These are phyloP conservation scores for Casaregolazyma suthepensis DNA, from an alignment of 1,139 yeast genomes.

Conservation along the genomic window DNA sequence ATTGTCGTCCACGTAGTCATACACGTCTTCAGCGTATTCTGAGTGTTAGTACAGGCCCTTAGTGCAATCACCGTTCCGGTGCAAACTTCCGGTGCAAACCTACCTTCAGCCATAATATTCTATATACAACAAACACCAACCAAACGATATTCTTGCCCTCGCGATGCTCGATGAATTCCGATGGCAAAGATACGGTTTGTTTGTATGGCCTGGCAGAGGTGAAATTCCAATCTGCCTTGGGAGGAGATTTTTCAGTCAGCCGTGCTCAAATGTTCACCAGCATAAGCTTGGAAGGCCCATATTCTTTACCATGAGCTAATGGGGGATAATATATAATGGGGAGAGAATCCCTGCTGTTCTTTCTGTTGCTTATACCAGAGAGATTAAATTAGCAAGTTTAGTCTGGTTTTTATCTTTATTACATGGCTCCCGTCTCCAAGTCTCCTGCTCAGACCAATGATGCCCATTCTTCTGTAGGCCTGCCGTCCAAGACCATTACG, in stretches of 20 bases:
- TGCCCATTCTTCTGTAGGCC: neutral
- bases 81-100: neutral
- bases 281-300: neutral
- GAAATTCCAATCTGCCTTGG: neutral
- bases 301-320: neutral
- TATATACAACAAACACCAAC: neutral
- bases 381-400: neutral
- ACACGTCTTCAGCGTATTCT: conserved; percentile 44
- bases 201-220: neutral
- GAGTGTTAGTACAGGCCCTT: neutral
- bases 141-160: neutral
- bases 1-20: conserved; percentile 60
- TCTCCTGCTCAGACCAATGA: neutral
- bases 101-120: conserved; percentile 5
- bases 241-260: neutral
- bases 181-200: neutral
- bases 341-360: neutral
- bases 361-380: neutral
- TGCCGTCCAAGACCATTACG: neutral
- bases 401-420: neutral
- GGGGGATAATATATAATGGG: neutral
- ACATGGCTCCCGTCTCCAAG: neutral
- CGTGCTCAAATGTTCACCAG: neutral
- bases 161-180: neutral
- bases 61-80: too few species aligned